Percentiles rank a stretch among this genome's conserved stretches.
Evolutionary conservation across 2,329 filamentous ascomycete species (phyloP).

Genomic region (Venturia nashicola): DNA sequence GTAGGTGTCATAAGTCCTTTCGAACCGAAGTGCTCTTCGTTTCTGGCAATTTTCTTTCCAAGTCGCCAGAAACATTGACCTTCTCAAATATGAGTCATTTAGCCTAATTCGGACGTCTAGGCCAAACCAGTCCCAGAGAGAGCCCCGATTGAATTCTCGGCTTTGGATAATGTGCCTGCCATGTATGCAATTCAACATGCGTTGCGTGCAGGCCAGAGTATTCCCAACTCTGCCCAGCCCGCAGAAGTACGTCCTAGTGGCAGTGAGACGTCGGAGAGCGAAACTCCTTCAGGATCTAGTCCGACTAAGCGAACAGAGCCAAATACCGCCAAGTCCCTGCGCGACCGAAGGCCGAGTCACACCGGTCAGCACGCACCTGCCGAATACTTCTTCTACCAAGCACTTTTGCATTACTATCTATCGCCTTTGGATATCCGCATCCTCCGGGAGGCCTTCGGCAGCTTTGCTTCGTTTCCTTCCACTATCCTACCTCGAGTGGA

Average conservation of each 20-base stretch:
- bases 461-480: conserved; percentile 70
- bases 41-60: no score
- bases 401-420: conserved; percentile 76
- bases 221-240: conserved; percentile 17
- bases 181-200: conserved; percentile 40
- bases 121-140: conserved; percentile 33
- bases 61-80: no score
- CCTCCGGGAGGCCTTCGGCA: conserved; percentile 75
- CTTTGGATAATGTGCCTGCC: conserved; percentile 32
- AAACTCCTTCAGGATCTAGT: conserved; percentile 10
- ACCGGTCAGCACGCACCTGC: conserved; percentile 25
- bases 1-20: neutral
- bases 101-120: conserved; percentile 18
- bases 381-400: conserved; percentile 79
- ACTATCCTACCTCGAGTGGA: conserved; percentile 80
- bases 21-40: no score
- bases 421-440: conserved; percentile 88
- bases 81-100: neutral
- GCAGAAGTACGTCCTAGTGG: neutral
- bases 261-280: neutral
- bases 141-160: conserved; percentile 37
- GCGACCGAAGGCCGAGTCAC: neutral
- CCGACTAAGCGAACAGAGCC: neutral
- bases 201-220: conserved; percentile 30
- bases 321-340: neutral